phyloP scores from a whole-genome alignment of 805 yeast species.

The Myxozyma lipomycoides region DNA sequence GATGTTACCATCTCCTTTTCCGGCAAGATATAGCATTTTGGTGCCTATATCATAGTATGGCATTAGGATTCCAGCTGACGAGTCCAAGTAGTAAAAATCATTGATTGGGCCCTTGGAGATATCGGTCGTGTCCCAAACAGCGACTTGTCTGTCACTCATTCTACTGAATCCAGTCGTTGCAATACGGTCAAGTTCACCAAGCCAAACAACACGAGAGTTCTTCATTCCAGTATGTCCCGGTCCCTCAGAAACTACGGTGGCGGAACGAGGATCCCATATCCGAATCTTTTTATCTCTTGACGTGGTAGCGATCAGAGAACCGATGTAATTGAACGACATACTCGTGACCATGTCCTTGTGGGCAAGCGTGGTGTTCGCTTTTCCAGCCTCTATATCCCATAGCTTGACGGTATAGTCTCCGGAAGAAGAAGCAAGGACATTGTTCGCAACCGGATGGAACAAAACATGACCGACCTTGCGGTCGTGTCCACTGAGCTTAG shows the following conservation, averaged over 20 bases:
- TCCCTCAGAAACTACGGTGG: conserved; percentile 74
- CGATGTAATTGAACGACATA: conserved; percentile 85
- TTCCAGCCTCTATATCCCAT: conserved; percentile 81
- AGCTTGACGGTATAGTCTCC: conserved; percentile 86
- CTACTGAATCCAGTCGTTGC: conserved; percentile 93
- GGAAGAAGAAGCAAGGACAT: conserved; percentile 85
- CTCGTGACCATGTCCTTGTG: conserved; percentile 93
- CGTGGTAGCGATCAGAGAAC: conserved; percentile 79
- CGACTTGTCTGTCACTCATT: conserved; percentile 90
- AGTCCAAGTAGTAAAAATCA: conserved; percentile 80
- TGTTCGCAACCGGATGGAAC: conserved; percentile 83
- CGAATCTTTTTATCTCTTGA: conserved; percentile 87
- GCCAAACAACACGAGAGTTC: conserved; percentile 81
- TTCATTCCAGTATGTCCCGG: conserved; percentile 92
- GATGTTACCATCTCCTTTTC: conserved; percentile 90
- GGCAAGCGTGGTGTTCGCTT: conserved; percentile 64
- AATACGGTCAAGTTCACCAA: conserved; percentile 78
- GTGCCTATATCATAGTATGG: conserved; percentile 85
- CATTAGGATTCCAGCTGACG: conserved; percentile 89
- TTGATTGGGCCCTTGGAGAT: conserved; percentile 80
- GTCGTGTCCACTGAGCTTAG: conserved; percentile 75
- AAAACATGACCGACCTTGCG: conserved; percentile 84
- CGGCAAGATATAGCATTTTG: conserved; percentile 80
- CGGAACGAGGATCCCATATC: conserved; percentile 84
- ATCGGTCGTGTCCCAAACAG: conserved; percentile 81